Evolutionary conservation across 495 filamentous ascomycete species (phyloP).

Genomic region (Trichoderma asperelloides): DNA sequence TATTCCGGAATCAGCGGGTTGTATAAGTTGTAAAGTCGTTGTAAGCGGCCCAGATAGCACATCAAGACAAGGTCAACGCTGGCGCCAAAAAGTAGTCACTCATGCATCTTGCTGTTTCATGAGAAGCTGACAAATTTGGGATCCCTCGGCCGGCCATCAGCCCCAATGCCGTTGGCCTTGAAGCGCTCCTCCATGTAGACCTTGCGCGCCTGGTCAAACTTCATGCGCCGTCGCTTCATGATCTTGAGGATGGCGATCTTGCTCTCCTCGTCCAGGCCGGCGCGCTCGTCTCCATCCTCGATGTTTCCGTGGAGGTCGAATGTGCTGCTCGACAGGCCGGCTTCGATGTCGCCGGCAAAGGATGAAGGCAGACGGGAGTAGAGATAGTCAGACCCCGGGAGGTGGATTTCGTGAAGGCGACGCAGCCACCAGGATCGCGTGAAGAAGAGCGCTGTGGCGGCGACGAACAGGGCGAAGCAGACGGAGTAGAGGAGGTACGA

Average conservation of each 20-base stretch:
- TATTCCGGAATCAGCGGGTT: not conserved
- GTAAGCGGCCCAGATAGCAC: not conserved
- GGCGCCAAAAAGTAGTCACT: not conserved
- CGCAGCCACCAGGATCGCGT: conserved; percentile 63
- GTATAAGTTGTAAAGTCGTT: not conserved
- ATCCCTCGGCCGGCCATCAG: conserved; percentile 82
- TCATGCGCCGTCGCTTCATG: conserved; percentile 68
- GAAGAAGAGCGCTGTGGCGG: conserved; percentile 59
- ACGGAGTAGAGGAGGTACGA: conserved; percentile 68
- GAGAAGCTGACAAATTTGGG: conserved; percentile 94
- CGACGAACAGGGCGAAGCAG: conserved; percentile 52
- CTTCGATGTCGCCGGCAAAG: conserved; percentile 75
- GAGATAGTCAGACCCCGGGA: conserved; percentile 49
- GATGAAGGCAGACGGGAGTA: conserved; percentile 67
- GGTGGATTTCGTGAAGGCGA: conserved; percentile 16
- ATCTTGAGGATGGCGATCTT: conserved; percentile 77
- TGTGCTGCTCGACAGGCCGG: conserved; percentile 67
- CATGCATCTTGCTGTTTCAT: conserved; percentile 24
- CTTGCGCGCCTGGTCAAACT: conserved; percentile 85
- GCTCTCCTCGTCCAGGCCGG: conserved; percentile 66
- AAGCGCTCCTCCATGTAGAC: conserved; percentile 79
- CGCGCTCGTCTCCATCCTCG: conserved; percentile 61
- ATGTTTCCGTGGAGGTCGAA: conserved; percentile 80
- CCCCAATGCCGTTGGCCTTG: conserved; percentile 73
- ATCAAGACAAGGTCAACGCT: not conserved